Conservation (phyloP, 169 alveolate species). For the Plasmodium berghei region DNA sequence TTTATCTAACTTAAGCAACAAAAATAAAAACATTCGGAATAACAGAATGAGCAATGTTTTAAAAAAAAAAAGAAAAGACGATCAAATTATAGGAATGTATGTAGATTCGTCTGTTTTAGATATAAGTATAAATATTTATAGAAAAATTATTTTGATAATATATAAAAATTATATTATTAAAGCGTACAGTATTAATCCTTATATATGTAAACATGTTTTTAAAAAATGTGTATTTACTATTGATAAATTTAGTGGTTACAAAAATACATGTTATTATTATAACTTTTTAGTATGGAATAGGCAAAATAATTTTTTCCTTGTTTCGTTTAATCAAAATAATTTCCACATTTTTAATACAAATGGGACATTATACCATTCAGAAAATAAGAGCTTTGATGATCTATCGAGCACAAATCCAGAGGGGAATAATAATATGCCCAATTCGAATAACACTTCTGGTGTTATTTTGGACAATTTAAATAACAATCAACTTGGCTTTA, state of each 20-base stretch:
- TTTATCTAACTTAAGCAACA: slow-evolving; percentile 3
- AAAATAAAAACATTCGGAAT: background rate
- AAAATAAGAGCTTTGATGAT: background rate
- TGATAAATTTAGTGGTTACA: slow-evolving; percentile 29
- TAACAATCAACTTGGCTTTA: background rate
- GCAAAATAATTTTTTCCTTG: slow-evolving; percentile 63
- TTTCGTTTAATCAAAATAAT: slow-evolving; percentile 48
- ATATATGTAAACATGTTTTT: slow-evolving; percentile 70
- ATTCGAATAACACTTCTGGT: background rate
- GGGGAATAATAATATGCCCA: background rate
- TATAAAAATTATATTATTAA: slow-evolving; percentile 23
- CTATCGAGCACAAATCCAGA: background rate
- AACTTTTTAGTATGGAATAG: slow-evolving; percentile 69
- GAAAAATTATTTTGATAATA: slow-evolving; percentile 62
- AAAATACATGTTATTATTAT: slow-evolving; percentile 10
- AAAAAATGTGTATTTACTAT: slow-evolving; percentile 47
- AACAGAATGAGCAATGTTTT: background rate
- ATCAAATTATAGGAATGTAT: slow-evolving; percentile 54
- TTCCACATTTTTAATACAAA: slow-evolving; percentile 68
- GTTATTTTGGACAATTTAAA: too few relatives aligned
- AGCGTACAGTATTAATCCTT: slow-evolving; percentile 59
- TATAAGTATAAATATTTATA: slow-evolving; percentile 42
- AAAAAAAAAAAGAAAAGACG: background rate
- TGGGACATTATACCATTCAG: slow-evolving; percentile 57
- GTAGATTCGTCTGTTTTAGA: slow-evolving; percentile 50